Conservation (phyloP, 371 early-diverging fungal species). For the Saksenaea vasiformis region DNA sequence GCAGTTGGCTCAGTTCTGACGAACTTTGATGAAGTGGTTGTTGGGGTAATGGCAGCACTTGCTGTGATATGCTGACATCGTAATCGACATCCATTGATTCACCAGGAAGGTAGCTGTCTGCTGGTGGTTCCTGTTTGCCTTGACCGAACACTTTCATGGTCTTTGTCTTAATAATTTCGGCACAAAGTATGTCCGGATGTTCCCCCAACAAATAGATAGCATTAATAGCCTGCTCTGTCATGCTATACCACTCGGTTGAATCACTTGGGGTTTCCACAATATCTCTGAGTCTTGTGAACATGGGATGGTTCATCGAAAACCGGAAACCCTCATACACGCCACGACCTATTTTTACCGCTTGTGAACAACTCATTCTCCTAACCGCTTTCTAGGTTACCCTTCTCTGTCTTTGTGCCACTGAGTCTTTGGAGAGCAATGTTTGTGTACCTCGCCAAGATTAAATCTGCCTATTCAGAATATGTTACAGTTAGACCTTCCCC, state of each 20-base stretch:
- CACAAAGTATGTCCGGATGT: constrained; percentile 83
- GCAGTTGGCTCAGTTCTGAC: constrained; percentile 77
- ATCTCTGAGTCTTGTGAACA: constrained; percentile 65
- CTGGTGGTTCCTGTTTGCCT: constrained; percentile 10
- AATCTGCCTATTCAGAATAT: constrained; percentile 53
- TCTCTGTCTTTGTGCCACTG: constrained; percentile 51
- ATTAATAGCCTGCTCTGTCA: constrained; percentile 92
- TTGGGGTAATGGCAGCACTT: constrained; percentile 25
- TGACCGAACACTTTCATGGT: constrained; percentile 57
- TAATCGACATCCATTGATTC: constrained; percentile 34
- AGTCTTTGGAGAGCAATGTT: constrained; percentile 89
- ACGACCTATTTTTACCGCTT: constrained; percentile 21
- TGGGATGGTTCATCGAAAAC: constrained; percentile 70
- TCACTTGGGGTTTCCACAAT: constrained; percentile 64
- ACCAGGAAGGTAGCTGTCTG: constrained; percentile 10
- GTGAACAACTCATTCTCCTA: background rate
- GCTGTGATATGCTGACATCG: constrained; percentile 32
- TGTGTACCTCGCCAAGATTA: constrained; percentile 82
- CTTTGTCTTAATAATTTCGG: constrained; percentile 69
- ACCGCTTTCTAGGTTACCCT: constrained; percentile 38
- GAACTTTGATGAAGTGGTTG: constrained; percentile 53
- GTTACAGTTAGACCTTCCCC: constrained; percentile 6
- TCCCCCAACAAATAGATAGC: constrained; percentile 86
- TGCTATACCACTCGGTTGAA: constrained; percentile 73
- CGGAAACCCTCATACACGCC: constrained; percentile 67